Base-by-base conservation (phyloP, 2,329 filamentous ascomycete species). In the Penicillium thymicola region DNA sequence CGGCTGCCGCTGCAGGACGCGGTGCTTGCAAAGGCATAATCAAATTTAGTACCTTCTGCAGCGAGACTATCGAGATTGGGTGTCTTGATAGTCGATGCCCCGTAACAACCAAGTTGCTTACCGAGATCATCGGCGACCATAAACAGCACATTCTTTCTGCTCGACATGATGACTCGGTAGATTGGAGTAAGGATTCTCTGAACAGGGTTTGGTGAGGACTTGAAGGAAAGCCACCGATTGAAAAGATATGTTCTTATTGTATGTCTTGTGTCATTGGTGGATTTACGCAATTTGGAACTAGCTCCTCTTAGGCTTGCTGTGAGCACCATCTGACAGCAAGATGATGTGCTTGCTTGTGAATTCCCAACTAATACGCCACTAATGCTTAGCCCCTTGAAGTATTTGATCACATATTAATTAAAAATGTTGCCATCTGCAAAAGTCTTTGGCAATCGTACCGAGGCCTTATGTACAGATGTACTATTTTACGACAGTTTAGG, bases 1-100 rank as follows among this genome's bases (percentile, higher is more conserved):
- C 78, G 73, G 59, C 75, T 79, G 32, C 73, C 76, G 53, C 76
- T 79, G 65, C 79, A 81, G 0, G 78, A 81, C 0, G 79, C 79
- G 2, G 61, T 63, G 28, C 59, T 63, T 13, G 59, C 56, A 45
- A 60, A 63, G 7, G 61, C 59, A 28, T 68, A 64, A n/a, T 67
- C 65, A 58, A 80, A 80, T 1, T 57, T 57, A 0, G 70, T 70
- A 18, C 75, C 76, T 40, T 72, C 41, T 0, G 63, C 57, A 0
- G 78, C 77, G 9, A 81, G 72, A 0, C 38, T 32, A 59, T 80
- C 77, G 5, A 80, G 58, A 51, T 78, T 65, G 2, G 78, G 77
- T 1, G 78, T 80, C 30, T 69, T 21, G 30, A 63, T 60, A 18
- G 41, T 54, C 21, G 42, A 55, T n/a, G 51, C 52, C 9, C 61